Conservation (phyloP, 169 alveolate species). For the Plasmodium vinckei region DNA sequence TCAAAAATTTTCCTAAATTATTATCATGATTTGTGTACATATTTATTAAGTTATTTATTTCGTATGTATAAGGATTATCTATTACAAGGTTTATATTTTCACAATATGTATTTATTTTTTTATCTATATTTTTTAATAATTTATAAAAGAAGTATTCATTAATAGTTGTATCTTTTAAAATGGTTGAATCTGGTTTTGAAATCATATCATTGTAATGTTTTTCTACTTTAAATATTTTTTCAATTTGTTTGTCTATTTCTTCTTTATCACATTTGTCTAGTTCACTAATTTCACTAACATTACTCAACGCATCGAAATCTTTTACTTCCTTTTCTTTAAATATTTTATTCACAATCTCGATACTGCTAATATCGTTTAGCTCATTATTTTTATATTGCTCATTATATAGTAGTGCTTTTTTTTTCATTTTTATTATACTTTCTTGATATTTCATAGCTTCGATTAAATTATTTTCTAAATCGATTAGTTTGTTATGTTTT, state of each 20-base stretch:
- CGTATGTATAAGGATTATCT: constrained; percentile 53
- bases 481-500: constrained; percentile 31
- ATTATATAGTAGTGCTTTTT: not conserved
- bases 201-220: not conserved
- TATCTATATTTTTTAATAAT: constrained; percentile 56
- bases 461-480: constrained; percentile 7
- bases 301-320: not conserved
- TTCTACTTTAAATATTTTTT: not conserved
- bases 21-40: constrained; percentile 10
- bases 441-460: constrained; percentile 41
- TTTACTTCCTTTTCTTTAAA: constrained; percentile 8
- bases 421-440: constrained; percentile 20
- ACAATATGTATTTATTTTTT: constrained; percentile 30
- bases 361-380: not conserved
- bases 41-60: constrained; percentile 41
- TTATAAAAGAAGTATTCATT: constrained; percentile 38
- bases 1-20: constrained; percentile 14
- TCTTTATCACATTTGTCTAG: not conserved
- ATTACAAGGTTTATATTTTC: not conserved
- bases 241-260: not conserved
- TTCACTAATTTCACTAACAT: constrained; percentile 1
- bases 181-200: not conserved
- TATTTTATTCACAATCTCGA: constrained; percentile 27
- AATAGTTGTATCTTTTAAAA: not conserved
- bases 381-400: not conserved